Evolutionary conservation across 768 basidiomycete genomes (phyloP).

Genomic region (Mycena filopes): DNA sequence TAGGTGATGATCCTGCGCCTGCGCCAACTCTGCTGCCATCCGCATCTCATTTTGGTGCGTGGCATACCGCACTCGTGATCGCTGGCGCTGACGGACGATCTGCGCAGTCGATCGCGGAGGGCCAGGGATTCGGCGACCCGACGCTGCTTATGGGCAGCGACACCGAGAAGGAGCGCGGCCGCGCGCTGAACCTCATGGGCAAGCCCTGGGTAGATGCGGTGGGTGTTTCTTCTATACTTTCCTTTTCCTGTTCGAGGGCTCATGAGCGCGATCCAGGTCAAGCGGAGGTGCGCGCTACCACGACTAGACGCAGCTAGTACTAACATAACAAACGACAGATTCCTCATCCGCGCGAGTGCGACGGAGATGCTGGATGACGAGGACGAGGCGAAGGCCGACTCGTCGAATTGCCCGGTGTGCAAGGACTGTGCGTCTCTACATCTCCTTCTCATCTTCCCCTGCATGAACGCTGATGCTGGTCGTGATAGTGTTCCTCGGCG

Average conservation of each 20-base stretch:
- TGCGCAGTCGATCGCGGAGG: slow-evolving; percentile 50
- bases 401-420: slow-evolving; percentile 71
- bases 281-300: slow-evolving; percentile 38
- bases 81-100: neutral
- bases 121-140: slow-evolving; percentile 59
- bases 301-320: no score
- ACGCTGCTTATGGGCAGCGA: slow-evolving; percentile 58
- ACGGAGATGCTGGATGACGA: slow-evolving; percentile 56
- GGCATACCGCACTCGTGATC: slow-evolving; percentile 35
- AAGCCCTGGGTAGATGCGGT: slow-evolving; percentile 54
- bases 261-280: slow-evolving; percentile 46
- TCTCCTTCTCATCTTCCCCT: neutral
- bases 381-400: slow-evolving; percentile 57
- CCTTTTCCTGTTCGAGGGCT: neutral
- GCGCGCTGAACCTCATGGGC: slow-evolving; percentile 63
- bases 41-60: slow-evolving; percentile 77
- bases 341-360: slow-evolving; percentile 59
- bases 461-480: neutral
- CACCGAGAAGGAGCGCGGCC: slow-evolving; percentile 64
- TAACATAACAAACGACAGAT: no score
- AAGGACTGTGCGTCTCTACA: slow-evolving; percentile 64
- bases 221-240: slow-evolving; percentile 8
- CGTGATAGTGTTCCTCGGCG: slow-evolving; percentile 54
- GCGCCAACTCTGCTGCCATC: slow-evolving; percentile 79
- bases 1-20: slow-evolving; percentile 81